These are phyloP conservation scores for Tetrapisispora taiwanensis DNA, from an alignment of 805 yeast genomes.

Conservation along the genomic window DNA sequence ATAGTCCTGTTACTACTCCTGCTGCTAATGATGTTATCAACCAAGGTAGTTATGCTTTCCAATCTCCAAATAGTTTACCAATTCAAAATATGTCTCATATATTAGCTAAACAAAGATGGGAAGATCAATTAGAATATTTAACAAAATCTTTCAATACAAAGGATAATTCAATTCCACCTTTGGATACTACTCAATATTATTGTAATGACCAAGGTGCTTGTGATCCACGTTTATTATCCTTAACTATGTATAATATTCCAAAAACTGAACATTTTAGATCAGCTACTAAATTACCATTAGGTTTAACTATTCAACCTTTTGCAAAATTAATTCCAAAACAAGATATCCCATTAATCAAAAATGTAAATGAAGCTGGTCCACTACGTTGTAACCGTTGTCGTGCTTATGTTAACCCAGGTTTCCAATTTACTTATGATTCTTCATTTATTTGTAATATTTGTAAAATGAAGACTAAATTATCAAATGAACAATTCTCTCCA, in stretches of 20 bases:
- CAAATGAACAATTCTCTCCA: constrained; percentile 55
- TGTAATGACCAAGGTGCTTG: constrained; percentile 76
- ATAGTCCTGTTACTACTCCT: constrained; percentile 5
- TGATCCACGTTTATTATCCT: constrained; percentile 64
- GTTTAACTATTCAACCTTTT: constrained; percentile 72
- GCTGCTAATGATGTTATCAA: not conserved
- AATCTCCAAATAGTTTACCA: constrained; percentile 3
- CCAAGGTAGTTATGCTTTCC: constrained; percentile 3
- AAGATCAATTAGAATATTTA: constrained; percentile 30
- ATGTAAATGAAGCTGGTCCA: constrained; percentile 32
- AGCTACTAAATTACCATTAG: constrained; percentile 66
- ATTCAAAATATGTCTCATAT: constrained; percentile 19
- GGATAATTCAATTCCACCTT: constrained; percentile 66
- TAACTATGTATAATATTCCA: constrained; percentile 77
- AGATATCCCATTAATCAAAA: constrained; percentile 31
- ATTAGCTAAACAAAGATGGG: constrained; percentile 28
- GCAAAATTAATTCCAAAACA: constrained; percentile 49
- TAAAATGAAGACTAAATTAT: constrained; percentile 58
- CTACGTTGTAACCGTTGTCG: constrained; percentile 86
- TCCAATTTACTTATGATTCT: constrained; percentile 50
- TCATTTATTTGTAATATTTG: constrained; percentile 78
- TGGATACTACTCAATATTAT: constrained; percentile 56
- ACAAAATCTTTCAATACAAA: constrained; percentile 54
- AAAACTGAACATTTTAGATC: constrained; percentile 56
- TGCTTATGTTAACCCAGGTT: constrained; percentile 75